Evolutionary conservation across 352 stramenopile genomes (phyloP).

Genomic region (Pythium aristosporum): DNA sequence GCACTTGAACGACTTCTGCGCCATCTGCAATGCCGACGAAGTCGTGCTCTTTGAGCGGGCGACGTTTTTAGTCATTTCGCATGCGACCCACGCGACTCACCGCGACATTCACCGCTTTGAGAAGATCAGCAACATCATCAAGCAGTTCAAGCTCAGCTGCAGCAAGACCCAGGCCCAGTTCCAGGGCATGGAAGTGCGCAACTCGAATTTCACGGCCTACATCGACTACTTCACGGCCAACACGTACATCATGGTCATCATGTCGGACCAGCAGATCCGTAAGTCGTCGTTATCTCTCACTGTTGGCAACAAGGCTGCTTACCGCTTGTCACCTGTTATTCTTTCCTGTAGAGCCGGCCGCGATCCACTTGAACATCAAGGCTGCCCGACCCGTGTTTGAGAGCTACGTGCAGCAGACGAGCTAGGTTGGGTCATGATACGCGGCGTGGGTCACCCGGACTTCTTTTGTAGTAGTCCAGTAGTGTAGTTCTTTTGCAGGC

Average conservation of each 20-base stretch:
- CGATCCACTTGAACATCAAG: conserved; percentile 97
- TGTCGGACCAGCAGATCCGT: conserved; percentile 90
- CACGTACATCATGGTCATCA: conserved; percentile 99
- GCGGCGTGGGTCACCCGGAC: not conserved
- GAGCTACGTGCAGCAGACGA: conserved; percentile 94
- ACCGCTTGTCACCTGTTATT: conserved; percentile 2
- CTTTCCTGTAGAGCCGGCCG: conserved; percentile 78
- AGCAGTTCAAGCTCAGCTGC: conserved; percentile 99
- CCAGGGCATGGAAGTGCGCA: conserved; percentile 96
- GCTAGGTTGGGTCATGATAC: conserved; percentile 30
- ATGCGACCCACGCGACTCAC: conserved; percentile 90
- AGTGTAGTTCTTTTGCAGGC: too few relatives aligned
- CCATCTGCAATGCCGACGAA: conserved; percentile 95
- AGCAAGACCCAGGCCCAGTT: conserved; percentile 98
- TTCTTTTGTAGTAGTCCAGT: too few relatives aligned
- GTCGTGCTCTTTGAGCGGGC: conserved; percentile 98
- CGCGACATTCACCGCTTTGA: conserved; percentile 98
- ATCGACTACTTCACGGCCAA: conserved; percentile 99
- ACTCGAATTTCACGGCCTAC: conserved; percentile 98
- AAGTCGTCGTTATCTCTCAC: conserved; percentile 25
- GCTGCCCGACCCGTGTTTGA: conserved; percentile 95
- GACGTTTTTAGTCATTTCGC: conserved; percentile 99
- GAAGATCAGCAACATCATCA: conserved; percentile 99
- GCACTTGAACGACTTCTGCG: conserved; percentile 97
- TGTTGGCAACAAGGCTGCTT: not conserved